A percentile compares a stretch with the other conserved stretches of the same genome.
Evolutionary conservation across 768 basidiomycete species (phyloP).

Genomic region (Russula lepida): DNA sequence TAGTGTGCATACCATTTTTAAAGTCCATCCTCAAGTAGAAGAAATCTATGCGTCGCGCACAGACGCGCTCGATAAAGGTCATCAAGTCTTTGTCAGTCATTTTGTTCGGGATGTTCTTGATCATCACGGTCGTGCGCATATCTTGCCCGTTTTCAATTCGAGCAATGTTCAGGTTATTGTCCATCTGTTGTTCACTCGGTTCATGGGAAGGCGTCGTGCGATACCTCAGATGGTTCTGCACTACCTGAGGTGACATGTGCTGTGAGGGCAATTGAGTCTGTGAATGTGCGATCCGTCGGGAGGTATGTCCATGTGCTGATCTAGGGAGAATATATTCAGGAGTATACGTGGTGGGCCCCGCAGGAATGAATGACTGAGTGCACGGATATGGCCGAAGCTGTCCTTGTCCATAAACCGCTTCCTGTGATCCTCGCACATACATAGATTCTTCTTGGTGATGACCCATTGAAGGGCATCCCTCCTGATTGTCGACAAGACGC

Average conservation of each 20-base stretch:
- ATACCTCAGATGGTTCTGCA: constrained; percentile 14
- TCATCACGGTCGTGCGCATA: constrained; percentile 80
- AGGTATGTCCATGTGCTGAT: constrained; percentile 6
- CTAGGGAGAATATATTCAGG: constrained; percentile 17
- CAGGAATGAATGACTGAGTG: constrained; percentile 16
- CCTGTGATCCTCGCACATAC: background rate
- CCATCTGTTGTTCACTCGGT: constrained; percentile 27
- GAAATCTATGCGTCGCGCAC: constrained; percentile 74
- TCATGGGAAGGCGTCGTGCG: constrained; percentile 10
- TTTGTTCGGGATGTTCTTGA: constrained; percentile 91
- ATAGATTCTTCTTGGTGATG: background rate
- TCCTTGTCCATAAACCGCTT: background rate
- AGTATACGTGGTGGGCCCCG: constrained; percentile 9
- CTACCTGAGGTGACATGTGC: constrained; percentile 22
- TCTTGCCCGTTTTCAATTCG: constrained; percentile 72
- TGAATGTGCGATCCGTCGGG: constrained; percentile 5
- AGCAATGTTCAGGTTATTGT: constrained; percentile 57
- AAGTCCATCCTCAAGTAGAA: constrained; percentile 86
- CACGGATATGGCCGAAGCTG: constrained; percentile 1
- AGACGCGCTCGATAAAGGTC: constrained; percentile 59
- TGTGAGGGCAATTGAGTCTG: constrained; percentile 9
- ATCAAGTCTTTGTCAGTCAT: constrained; percentile 72
- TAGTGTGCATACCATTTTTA: constrained; percentile 48
- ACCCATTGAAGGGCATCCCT: background rate
- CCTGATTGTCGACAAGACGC: background rate